Base-by-base conservation (phyloP, 805 yeast species). In the Candida piceae region DNA sequence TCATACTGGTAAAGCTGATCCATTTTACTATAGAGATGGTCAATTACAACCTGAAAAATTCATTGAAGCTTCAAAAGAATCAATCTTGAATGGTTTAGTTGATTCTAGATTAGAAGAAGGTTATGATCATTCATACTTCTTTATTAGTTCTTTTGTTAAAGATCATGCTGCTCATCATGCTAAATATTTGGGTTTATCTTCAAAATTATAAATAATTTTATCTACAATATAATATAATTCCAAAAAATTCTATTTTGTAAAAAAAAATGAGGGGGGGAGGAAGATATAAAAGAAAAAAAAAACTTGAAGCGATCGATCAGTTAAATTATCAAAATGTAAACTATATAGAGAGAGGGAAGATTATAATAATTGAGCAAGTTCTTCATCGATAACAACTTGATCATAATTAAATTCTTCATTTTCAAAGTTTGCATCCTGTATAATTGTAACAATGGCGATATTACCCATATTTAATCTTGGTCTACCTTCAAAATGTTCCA, bases 101-200 rank as follows among this genome's bases (percentile, higher is more conserved):
- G 66, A 74, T 21, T 59, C 84, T 33, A 64, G 76, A 20, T 51
- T 76, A 24, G 95, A 75, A 15, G 88, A 84, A 1, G 96, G 89
- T 4, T 90, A 78, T 55, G 97, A 93, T 54, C 98, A 90, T 57
- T 81, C 89, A 33, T 90, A 89, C 67, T 93, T 74, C 62, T 90
- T 88, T 58, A 72, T 90, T 39, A 72, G 89, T 35, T 63, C 85
- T 0, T 89, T 88, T 60, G 82, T 82, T 10, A 81, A 74, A 38
- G 84, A 78, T 24, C 97, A 93, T 59, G 85, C 95, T 25, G 76
- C 73, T 42, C 90, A 81, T 59, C 97, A 93, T 53, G 94, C 95
- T 8, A 80, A 82, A 38, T 51, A 52, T 29, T 45, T 60, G 23
- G 64, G 63, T 16, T 46, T 60, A 35, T 22, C 53, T 32, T 43